Evolutionary conservation across 768 basidiomycete species (phyloP).

Genomic region (Suillus variegatus): DNA sequence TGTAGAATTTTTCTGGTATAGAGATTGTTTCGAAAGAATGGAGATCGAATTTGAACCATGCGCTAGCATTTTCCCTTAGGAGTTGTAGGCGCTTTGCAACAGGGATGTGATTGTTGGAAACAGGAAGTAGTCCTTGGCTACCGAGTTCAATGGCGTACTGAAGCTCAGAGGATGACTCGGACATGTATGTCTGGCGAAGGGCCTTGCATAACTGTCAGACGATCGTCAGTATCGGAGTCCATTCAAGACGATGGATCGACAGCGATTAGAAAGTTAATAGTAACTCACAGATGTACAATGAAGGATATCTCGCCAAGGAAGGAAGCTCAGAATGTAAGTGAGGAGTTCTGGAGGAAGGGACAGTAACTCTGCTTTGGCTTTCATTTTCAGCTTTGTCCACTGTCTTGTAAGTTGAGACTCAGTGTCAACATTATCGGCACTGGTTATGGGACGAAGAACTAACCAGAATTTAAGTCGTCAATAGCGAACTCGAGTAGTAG

Average conservation of each 20-base stretch:
- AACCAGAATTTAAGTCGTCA: not conserved
- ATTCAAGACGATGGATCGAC: not conserved
- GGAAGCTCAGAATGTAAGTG: not conserved
- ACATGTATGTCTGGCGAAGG: not conserved
- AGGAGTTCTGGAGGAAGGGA: not conserved
- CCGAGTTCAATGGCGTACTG: constrained; percentile 5
- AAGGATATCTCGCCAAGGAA: constrained; percentile 1
- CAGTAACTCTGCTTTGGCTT: not conserved
- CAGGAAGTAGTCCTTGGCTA: not conserved
- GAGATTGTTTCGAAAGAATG: not conserved
- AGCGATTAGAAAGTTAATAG: not conserved
- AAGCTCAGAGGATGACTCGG: not conserved
- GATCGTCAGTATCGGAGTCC: not conserved
- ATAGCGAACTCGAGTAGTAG: not conserved
- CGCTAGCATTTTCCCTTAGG: not conserved
- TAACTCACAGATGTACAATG: not conserved
- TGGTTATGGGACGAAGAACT: not conserved
- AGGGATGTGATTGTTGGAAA: not conserved
- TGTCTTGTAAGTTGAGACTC: not conserved
- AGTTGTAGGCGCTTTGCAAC: not conserved
- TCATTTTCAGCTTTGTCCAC: not conserved
- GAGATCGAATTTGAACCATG: not conserved
- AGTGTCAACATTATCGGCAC: not conserved
- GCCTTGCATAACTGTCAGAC: not conserved
- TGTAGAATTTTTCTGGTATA: not conserved